Conservation (phyloP, 2,329 filamentous ascomycete species). For the Pseudogymnoascus sp. region DNA sequence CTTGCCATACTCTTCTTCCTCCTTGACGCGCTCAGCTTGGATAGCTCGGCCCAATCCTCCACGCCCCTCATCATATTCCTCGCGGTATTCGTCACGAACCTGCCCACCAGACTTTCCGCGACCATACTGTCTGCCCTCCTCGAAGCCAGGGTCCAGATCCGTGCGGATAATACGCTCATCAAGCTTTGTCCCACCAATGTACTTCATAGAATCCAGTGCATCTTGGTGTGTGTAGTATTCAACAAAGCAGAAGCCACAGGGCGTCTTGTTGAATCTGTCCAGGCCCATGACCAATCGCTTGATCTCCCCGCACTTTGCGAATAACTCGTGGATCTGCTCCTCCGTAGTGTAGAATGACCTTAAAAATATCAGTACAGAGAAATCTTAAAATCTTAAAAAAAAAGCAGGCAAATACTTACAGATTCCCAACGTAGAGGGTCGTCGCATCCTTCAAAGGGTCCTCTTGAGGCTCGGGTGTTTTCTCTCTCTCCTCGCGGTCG, state of each 20-base stretch:
- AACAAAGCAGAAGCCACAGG: slow-evolving; percentile 98
- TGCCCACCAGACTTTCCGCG: slow-evolving; percentile 93
- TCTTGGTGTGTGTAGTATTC: slow-evolving; percentile 98
- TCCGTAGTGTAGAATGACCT: slow-evolving; percentile 98
- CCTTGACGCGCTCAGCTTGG: slow-evolving; percentile 51
- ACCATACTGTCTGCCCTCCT: slow-evolving; percentile 92
- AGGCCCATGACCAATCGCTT: slow-evolving; percentile 97
- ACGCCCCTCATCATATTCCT: slow-evolving; percentile 91
- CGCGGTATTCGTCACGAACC: slow-evolving; percentile 93
- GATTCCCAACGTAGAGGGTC: slow-evolving; percentile 94
- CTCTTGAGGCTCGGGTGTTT: slow-evolving; percentile 44
- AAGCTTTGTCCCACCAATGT: slow-evolving; percentile 93
- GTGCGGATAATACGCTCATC: slow-evolving; percentile 95
- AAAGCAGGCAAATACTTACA: slow-evolving; percentile 46
- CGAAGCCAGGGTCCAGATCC: slow-evolving; percentile 90
- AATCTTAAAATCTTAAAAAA: slow-evolving; percentile 4
- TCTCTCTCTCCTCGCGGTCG: slow-evolving; percentile 40
- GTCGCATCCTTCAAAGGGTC: slow-evolving; percentile 81
- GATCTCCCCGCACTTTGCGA: slow-evolving; percentile 94
- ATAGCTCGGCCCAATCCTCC: slow-evolving; percentile 80
- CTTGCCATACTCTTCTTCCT: slow-evolving; percentile 52
- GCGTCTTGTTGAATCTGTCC: slow-evolving; percentile 93
- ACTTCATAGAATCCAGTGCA: slow-evolving; percentile 96
- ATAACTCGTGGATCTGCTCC: slow-evolving; percentile 96
- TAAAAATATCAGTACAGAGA: slow-evolving; percentile 14